Evolutionary conservation across 345 rosid species (phyloP).

Genomic region (Carallia brachiata): DNA sequence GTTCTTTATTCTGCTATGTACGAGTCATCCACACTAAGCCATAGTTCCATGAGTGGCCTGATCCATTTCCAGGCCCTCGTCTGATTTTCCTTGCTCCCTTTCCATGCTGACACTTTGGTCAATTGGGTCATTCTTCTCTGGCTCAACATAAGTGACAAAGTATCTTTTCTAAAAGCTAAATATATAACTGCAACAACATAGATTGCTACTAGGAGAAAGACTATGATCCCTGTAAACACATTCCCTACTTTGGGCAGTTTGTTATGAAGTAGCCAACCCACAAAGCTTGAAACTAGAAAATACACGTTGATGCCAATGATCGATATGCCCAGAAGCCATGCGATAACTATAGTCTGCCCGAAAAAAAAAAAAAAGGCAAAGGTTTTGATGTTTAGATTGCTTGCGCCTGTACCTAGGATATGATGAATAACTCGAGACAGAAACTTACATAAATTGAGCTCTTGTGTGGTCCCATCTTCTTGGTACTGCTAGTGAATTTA

Average conservation of each 20-base stretch:
- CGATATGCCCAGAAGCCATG: neutral
- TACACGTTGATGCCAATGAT: neutral
- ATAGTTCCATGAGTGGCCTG: too few species aligned
- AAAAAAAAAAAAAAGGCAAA: neutral
- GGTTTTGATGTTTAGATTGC: too few species aligned
- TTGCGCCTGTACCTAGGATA: neutral
- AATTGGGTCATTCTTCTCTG: neutral
- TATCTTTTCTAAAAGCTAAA: neutral
- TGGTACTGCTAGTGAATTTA: constrained; percentile 21
- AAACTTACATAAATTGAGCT: constrained; percentile 17
- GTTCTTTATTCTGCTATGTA: too few species aligned
- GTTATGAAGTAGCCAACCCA: neutral
- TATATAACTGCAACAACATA: neutral
- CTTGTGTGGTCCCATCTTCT: constrained; percentile 28
- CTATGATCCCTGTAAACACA: neutral
- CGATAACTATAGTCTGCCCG: neutral
- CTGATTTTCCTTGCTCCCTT: neutral
- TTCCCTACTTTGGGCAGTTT: neutral
- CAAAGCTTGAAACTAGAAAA: neutral
- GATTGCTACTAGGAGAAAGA: neutral
- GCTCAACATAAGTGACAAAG: neutral
- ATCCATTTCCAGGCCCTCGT: too few species aligned
- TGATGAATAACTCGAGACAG: neutral
- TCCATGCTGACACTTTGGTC: neutral
- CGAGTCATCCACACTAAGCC: too few species aligned